Conservation (phyloP, 352 stramenopile genomes). For the Phytophthora cryptogea region DNA sequence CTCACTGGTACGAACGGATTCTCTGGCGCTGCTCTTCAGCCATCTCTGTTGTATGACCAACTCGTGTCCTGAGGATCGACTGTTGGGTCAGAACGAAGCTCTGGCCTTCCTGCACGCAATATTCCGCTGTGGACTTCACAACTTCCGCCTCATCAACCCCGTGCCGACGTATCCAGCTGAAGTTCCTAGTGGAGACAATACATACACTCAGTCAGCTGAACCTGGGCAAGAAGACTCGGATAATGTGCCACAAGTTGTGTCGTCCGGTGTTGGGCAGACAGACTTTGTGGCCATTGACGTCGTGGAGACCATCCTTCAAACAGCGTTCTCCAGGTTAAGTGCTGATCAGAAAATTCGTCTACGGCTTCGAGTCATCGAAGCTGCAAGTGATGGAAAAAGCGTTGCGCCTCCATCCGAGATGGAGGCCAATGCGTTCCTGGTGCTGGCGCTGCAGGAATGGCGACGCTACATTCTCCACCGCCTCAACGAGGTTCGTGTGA, state of each 20-base stretch:
- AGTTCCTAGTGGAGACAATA: background rate
- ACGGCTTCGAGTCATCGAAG: slow-evolving; percentile 39
- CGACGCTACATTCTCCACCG: slow-evolving; percentile 68
- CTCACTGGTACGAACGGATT: slow-evolving; percentile 36
- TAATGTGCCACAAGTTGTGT: background rate
- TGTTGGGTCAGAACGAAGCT: slow-evolving; percentile 75
- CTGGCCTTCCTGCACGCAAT: slow-evolving; percentile 62
- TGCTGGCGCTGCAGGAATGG: slow-evolving; percentile 71
- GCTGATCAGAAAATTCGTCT: slow-evolving; percentile 55
- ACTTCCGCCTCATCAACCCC: slow-evolving; percentile 55
- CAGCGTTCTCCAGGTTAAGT: slow-evolving; percentile 53
- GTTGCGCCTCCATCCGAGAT: slow-evolving; percentile 18
- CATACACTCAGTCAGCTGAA: background rate
- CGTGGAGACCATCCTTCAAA: slow-evolving; percentile 50
- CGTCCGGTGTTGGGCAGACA: background rate
- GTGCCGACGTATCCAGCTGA: background rate
- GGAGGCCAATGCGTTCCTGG: slow-evolving; percentile 55
- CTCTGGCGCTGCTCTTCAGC: slow-evolving; percentile 65
- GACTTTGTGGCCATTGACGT: slow-evolving; percentile 47
- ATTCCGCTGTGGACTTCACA: slow-evolving; percentile 64
- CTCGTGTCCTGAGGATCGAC: slow-evolving; percentile 52
- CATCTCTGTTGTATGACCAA: slow-evolving; percentile 76
- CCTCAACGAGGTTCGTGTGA: slow-evolving; percentile 69
- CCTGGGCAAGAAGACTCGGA: background rate
- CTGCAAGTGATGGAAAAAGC: slow-evolving; percentile 10